Percentiles rank a stretch among this genome's conserved stretches.
phyloP scores from a whole-genome alignment of 495 filamentous ascomycete genomes.

The Lasiosphaeria miniovina region DNA sequence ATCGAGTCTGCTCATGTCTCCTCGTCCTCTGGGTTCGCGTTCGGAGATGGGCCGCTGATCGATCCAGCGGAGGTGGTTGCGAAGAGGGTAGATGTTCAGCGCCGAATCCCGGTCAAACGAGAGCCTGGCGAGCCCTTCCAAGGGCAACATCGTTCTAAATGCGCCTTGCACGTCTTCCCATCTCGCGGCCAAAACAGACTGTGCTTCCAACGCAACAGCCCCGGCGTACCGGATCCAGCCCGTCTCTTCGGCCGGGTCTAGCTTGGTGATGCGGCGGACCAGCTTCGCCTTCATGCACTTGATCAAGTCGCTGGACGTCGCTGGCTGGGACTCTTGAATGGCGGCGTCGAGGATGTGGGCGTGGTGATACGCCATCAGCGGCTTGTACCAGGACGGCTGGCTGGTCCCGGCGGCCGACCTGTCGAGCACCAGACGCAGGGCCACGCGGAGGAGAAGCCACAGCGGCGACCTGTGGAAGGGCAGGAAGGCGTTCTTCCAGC shows the following conservation, averaged over 20 bases:
- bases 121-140: no score
- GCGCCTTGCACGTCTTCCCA: constrained; percentile 20
- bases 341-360: constrained; percentile 36
- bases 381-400: constrained; percentile 47
- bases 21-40: no score
- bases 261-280: constrained; percentile 45
- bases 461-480: constrained; percentile 58
- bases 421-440: constrained; percentile 42
- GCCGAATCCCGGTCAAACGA: no score
- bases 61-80: no score
- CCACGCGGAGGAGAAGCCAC: constrained; percentile 60
- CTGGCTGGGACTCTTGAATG: not conserved
- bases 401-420: constrained; percentile 1
- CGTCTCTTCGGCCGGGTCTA: constrained; percentile 14
- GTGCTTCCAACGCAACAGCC: not conserved
- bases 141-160: constrained; percentile 12
- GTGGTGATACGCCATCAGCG: constrained; percentile 54
- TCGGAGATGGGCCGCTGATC: no score
- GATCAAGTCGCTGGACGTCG: constrained; percentile 31
- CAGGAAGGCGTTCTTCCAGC: constrained; percentile 38
- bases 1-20: no score
- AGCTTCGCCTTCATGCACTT: constrained; percentile 52
- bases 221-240: constrained; percentile 6
- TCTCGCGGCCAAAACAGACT: not conserved
- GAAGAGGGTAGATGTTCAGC: no score